Percentiles rank a stretch among this genome's conserved stretches.
These are phyloP conservation scores for Fusarium sacchari DNA, from an alignment of 2,329 filamentous ascomycete genomes.

Conservation along the genomic window DNA sequence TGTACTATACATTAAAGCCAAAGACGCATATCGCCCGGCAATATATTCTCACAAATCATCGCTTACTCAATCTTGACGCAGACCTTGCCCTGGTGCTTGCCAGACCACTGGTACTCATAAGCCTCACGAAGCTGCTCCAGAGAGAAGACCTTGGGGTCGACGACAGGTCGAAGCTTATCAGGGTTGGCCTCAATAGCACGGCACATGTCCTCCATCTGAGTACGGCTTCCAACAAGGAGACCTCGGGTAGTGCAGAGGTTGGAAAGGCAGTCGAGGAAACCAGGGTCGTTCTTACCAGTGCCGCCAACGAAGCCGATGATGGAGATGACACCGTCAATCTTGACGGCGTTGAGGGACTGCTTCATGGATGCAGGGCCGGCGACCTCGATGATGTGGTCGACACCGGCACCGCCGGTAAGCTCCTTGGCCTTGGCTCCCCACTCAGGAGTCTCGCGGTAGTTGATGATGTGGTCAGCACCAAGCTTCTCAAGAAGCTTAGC, in stretches of 20 bases:
- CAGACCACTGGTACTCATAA: slow-evolving; percentile 53
- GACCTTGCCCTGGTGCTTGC: slow-evolving; percentile 54
- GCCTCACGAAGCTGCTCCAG: slow-evolving; percentile 58
- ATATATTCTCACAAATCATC: not conserved
- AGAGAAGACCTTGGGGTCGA: slow-evolving; percentile 58
- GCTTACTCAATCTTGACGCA: slow-evolving; percentile 45
- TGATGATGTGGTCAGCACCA: slow-evolving; percentile 61
- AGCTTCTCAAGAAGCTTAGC: slow-evolving; percentile 55
- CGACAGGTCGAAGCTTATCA: slow-evolving; percentile 55
- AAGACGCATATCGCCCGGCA: not conserved
- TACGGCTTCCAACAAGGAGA: slow-evolving; percentile 57
- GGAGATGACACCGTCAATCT: slow-evolving; percentile 57
- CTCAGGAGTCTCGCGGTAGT: slow-evolving; percentile 57
- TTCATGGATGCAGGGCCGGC: slow-evolving; percentile 56
- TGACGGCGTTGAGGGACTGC: slow-evolving; percentile 58
- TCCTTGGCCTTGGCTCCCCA: slow-evolving; percentile 58
- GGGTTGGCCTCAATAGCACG: slow-evolving; percentile 59
- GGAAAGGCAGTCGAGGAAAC: slow-evolving; percentile 49
- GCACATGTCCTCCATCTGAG: slow-evolving; percentile 63
- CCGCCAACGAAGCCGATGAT: slow-evolving; percentile 53
- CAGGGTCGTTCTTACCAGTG: slow-evolving; percentile 38
- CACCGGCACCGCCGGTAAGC: slow-evolving; percentile 56
- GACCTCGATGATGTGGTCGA: slow-evolving; percentile 61
- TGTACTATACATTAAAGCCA: not conserved
- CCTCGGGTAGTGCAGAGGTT: slow-evolving; percentile 56